Evolutionary conservation across 306 rosid species (phyloP).

Genomic region (Alnus rubra): DNA sequence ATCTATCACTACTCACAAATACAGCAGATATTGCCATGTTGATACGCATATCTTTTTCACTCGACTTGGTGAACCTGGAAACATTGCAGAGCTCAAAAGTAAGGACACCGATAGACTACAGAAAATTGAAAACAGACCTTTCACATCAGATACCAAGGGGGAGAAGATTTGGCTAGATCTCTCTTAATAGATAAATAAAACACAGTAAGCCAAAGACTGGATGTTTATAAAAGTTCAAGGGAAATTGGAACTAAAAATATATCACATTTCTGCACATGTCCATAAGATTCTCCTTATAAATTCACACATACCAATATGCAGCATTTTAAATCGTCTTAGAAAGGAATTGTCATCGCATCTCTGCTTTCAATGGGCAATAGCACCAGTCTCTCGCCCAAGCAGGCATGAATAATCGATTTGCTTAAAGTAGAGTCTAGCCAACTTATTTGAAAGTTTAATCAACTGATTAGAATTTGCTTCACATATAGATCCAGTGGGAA

Average conservation of each 20-base stretch:
- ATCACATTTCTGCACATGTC: constrained; percentile 4
- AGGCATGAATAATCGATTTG: constrained; percentile 22
- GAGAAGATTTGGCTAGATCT: constrained; percentile 2
- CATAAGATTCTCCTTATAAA: constrained; percentile 15
- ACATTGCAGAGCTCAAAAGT: constrained; percentile 33
- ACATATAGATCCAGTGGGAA: not conserved
- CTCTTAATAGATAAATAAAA: constrained; percentile 6
- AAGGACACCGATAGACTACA: constrained; percentile 18
- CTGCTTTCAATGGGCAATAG: constrained; percentile 17
- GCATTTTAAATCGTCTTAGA: constrained; percentile 6
- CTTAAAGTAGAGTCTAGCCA: constrained; percentile 8
- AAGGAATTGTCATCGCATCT: constrained; percentile 16
- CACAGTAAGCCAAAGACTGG: constrained; percentile 1
- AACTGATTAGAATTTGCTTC: not conserved
- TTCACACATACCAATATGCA: not conserved
- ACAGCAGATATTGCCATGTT: constrained; percentile 84
- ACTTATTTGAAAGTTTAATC: constrained; percentile 1
- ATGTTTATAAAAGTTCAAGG: not conserved
- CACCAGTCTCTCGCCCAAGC: constrained; percentile 11
- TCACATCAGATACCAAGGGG: constrained; percentile 4
- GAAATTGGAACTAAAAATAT: constrained; percentile 8
- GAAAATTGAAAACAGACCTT: constrained; percentile 1
- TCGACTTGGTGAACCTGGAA: constrained; percentile 86
- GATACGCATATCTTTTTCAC: constrained; percentile 69
- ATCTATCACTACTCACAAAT: constrained; percentile 68